Percentiles rank a stretch among this genome's conserved stretches.
Conservation (phyloP, 805 yeast genomes). For the Candida piceae region DNA sequence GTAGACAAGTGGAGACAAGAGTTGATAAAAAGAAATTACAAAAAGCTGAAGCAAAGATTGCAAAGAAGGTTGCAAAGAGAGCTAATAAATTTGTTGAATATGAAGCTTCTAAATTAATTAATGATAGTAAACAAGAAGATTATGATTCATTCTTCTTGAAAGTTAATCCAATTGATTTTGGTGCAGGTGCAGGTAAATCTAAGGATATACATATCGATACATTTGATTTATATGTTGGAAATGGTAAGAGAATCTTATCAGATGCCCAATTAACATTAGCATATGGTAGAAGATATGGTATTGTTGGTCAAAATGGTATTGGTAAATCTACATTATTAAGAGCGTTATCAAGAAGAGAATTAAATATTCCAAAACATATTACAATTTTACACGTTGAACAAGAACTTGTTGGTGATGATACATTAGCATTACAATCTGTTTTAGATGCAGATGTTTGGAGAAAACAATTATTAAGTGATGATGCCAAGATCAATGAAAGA, state of each 20-base stretch:
- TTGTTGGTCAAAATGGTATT: slow-evolving; percentile 98
- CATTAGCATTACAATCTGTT: slow-evolving; percentile 88
- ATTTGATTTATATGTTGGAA: slow-evolving; percentile 93
- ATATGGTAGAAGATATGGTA: slow-evolving; percentile 92
- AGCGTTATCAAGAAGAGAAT: slow-evolving; percentile 90
- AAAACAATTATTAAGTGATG: slow-evolving; percentile 78
- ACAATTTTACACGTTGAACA: slow-evolving; percentile 96
- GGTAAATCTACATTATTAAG: slow-evolving; percentile 94
- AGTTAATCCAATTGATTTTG: slow-evolving; percentile 91
- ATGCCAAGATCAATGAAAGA: slow-evolving; percentile 66
- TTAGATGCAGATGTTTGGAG: slow-evolving; percentile 99
- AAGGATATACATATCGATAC: slow-evolving; percentile 92
- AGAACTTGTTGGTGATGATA: slow-evolving; percentile 92
- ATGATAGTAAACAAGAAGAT: slow-evolving; percentile 59
- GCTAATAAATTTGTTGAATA: slow-evolving; percentile 75
- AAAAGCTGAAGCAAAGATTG: slow-evolving; percentile 95
- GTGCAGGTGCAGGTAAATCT: slow-evolving; percentile 90
- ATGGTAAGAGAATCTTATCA: slow-evolving; percentile 86
- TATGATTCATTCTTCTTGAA: slow-evolving; percentile 94
- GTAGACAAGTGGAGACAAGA: slow-evolving; percentile 85
- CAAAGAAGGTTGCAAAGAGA: slow-evolving; percentile 92
- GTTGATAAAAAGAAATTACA: slow-evolving; percentile 96
- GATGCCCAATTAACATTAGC: slow-evolving; percentile 84
- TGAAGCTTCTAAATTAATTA: slow-evolving; percentile 88
- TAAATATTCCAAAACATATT: slow-evolving; percentile 90